Conservation (phyloP, 495 filamentous ascomycete genomes). For the Aspergillus ellipticus region DNA sequence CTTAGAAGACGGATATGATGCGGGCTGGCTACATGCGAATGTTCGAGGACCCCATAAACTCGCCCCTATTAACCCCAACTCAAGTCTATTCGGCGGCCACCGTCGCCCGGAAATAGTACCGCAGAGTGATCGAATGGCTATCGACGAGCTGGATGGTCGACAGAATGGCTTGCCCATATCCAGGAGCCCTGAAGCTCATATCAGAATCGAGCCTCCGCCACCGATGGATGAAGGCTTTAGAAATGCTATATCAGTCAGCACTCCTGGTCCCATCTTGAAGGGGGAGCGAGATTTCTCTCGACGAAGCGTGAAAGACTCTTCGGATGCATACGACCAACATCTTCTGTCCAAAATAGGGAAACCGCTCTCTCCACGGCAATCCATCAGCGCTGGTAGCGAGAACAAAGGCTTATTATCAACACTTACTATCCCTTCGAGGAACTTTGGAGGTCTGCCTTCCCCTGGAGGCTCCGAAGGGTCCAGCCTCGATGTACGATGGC, state of each 20-base stretch:
- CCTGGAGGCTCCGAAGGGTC: slow-evolving; percentile 42
- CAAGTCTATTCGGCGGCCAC: slow-evolving; percentile 52
- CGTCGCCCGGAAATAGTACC: slow-evolving; percentile 30
- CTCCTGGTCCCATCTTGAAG: slow-evolving; percentile 52
- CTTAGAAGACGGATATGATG: slow-evolving; percentile 53
- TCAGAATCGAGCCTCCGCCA: slow-evolving; percentile 45
- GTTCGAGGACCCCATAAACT: slow-evolving; percentile 31
- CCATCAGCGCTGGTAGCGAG: slow-evolving; percentile 50
- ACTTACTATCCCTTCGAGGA: slow-evolving; percentile 43
- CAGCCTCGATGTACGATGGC: slow-evolving; percentile 40
- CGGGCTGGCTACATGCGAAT: slow-evolving; percentile 60
- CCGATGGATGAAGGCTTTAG: slow-evolving; percentile 43
- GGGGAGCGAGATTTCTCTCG: slow-evolving; percentile 57
- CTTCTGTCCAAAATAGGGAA: slow-evolving; percentile 73
- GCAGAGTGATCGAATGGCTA: slow-evolving; percentile 35
- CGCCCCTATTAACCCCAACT: slow-evolving; percentile 49
- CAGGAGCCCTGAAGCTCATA: slow-evolving; percentile 38
- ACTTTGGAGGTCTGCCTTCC: slow-evolving; percentile 41
- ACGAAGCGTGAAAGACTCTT: slow-evolving; percentile 55
- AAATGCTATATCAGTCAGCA: slow-evolving; percentile 36
- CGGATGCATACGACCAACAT: slow-evolving; percentile 74
- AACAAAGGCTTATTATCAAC: slow-evolving; percentile 47
- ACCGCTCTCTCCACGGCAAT: slow-evolving; percentile 55
- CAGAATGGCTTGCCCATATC: slow-evolving; percentile 28
- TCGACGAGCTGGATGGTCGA: slow-evolving; percentile 38